Conservation (phyloP, 164 flowering plant genomes). For the Kingdonia uniflora region DNA sequence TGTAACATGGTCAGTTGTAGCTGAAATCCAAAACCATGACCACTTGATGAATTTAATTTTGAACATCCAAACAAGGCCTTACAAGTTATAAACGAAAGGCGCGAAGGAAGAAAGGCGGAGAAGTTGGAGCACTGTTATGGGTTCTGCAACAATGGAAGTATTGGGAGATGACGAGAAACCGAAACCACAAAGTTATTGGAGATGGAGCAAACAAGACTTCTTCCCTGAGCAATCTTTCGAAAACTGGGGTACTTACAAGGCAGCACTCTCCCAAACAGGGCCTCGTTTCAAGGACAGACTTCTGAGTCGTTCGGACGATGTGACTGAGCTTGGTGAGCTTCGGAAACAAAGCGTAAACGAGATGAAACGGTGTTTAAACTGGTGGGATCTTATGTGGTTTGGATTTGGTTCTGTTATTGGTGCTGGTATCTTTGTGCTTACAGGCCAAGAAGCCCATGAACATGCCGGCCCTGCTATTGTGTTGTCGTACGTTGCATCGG, state of each 20-base stretch:
- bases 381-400: conserved; percentile 71
- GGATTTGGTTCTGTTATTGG: conserved; percentile 60
- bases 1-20: too few species aligned
- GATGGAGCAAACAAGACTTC: conserved; percentile 51
- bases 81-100: too few species aligned
- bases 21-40: too few species aligned
- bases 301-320: conserved; percentile 37
- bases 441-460: conserved; percentile 50
- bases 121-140: too few species aligned
- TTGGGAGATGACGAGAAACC: conserved; percentile 5
- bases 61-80: too few species aligned
- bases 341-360: conserved; percentile 36
- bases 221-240: conserved; percentile 61
- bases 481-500: conserved; percentile 50
- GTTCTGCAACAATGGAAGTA: too few species aligned
- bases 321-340: conserved; percentile 27
- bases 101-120: too few species aligned
- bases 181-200: conserved; percentile 36
- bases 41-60: too few species aligned
- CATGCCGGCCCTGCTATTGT: conserved; percentile 65
- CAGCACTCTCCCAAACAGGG: conserved; percentile 28
- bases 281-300: conserved; percentile 38
- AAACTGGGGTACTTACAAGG: conserved; percentile 29
- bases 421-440: conserved; percentile 55
- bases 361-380: conserved; percentile 49